Conservation (phyloP, 169 alveolate species). For the Plasmodium adleri region DNA sequence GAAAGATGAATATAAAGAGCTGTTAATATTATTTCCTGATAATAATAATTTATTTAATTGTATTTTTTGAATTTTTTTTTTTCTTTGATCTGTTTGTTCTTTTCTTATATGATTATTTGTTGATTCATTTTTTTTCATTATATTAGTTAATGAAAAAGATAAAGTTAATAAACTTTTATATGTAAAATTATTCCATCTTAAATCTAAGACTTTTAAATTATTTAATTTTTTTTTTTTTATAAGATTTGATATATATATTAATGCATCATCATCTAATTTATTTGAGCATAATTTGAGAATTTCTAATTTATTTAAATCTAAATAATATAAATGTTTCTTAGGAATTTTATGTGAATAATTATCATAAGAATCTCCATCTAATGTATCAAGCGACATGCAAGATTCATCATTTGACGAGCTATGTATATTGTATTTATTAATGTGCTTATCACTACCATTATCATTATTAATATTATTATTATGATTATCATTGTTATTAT, state of each 20-base stretch:
- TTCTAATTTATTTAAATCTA: conserved; percentile 27
- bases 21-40: conserved; percentile 65
- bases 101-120: not conserved
- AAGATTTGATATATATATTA: conserved; percentile 40
- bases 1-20: conserved; percentile 60
- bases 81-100: not conserved
- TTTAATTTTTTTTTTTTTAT: conserved; percentile 52
- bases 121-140: not conserved
- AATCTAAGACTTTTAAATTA: conserved; percentile 42
- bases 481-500: not conserved
- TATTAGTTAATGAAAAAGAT: conserved; percentile 48
- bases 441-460: not conserved
- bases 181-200: conserved; percentile 68
- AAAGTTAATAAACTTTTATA: conserved; percentile 61
- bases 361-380: too few species aligned
- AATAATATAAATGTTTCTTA: conserved; percentile 11
- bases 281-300: conserved; percentile 51
- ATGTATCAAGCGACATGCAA: conserved; percentile 17
- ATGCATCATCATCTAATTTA: conserved; percentile 64
- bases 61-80: not conserved
- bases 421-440: conserved; percentile 53
- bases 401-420: conserved; percentile 27
- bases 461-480: not conserved
- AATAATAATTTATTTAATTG: conserved; percentile 29
- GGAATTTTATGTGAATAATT: not conserved